Base-by-base conservation (phyloP, 352 stramenopile genomes). In the Globisporangium solare region DNA sequence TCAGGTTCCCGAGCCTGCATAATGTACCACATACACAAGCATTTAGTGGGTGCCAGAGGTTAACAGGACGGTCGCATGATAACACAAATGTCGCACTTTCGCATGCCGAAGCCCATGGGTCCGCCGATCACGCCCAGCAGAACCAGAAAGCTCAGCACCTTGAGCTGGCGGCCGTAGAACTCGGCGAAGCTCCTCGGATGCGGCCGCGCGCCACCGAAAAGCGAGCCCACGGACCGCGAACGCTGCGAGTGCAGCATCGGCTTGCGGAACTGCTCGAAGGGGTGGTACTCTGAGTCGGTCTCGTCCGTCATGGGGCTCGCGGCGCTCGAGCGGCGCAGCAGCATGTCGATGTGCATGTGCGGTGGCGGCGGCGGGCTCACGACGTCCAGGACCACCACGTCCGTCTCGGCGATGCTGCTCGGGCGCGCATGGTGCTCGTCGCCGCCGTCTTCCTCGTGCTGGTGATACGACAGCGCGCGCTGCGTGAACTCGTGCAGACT, bases 401-500 rank as follows among this genome's bases (percentile, higher is more conserved):
- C 27, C 27, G 27, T 35, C 27, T 6, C 15, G 31, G 47, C 40
- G 27, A 39, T 45, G 52, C 41, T 47, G 43, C 24, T 56, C 15
- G 14, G 13, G 22, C n/a, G 11, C 27, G n/a, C 18, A 32, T 65
- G 61, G 7, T 31, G 31, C 54, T 71, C 65, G 41, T 72, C 61
- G 21, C 46, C 39, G 4, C 46, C 39, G 4, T 66, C 59, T 42
- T 43, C 39, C 39, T 43, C 39, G 39, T 51, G 46, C 13, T 51
- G 20, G 6, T 74, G 49, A 37, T 89, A 89, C 27, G 72, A 80
- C 42, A 77, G 71, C 40, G 76, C 83, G 31, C 83, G 83, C 63
- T 91, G 83, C 66, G 91, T 80, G 69, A 93, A 93, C 71, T 93
- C 83, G 56, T 88, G 78, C 24, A 93, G 68, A 59, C 80, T 91